These are phyloP conservation scores for Eucalyptus viminalis DNA, from an alignment of 345 rosid species.

Conservation along the genomic window DNA sequence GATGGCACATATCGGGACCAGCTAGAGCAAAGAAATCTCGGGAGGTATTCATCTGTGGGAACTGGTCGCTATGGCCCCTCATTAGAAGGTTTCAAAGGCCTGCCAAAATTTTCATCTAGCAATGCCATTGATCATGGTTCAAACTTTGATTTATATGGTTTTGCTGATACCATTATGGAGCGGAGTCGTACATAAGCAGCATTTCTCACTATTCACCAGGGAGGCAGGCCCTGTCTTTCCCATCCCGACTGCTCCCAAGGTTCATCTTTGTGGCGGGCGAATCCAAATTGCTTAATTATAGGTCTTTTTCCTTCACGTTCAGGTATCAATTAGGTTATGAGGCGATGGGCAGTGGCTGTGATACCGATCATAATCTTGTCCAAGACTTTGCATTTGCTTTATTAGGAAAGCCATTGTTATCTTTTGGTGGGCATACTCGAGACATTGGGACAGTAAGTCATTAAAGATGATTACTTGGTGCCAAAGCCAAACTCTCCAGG, in stretches of 20 bases:
- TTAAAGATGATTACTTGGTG: neutral
- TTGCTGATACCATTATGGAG: constrained; percentile 11
- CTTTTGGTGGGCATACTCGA: neutral
- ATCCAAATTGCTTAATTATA: neutral
- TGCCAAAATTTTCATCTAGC: neutral
- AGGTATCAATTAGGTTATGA: neutral
- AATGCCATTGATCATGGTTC: neutral
- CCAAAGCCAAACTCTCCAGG: neutral
- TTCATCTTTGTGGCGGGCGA: neutral
- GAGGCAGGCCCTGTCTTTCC: neutral
- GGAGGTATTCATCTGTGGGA: constrained; percentile 10
- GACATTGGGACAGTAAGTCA: neutral
- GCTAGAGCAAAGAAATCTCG: constrained; percentile 4
- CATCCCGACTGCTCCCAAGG: neutral
- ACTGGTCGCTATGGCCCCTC: constrained; percentile 15
- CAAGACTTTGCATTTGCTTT: neutral
- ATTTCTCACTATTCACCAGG: neutral
- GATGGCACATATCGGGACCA: constrained; percentile 1
- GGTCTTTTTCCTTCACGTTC: neutral
- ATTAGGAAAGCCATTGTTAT: neutral
- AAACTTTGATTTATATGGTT: neutral
- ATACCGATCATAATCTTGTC: neutral
- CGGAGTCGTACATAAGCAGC: neutral
- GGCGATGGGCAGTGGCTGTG: neutral
- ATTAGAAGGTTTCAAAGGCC: constrained; percentile 3